phyloP scores from a whole-genome alignment of 345 rosid species.

The Ricinus communis region DNA sequence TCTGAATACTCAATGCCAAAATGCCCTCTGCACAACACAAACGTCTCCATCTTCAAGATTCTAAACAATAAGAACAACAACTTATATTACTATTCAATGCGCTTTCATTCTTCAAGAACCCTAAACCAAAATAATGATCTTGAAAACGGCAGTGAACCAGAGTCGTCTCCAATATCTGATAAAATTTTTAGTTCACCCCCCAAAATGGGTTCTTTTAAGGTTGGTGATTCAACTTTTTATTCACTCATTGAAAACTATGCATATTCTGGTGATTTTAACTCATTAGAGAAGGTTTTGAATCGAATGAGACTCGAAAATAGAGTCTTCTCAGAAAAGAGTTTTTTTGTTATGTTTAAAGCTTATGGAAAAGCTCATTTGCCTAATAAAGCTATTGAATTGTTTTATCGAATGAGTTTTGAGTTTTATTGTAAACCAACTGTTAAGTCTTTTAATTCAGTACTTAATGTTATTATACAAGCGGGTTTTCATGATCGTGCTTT shows the following conservation, averaged over 20 bases:
- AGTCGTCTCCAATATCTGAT: slow-evolving; percentile 51
- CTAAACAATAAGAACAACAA: not conserved
- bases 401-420: slow-evolving; percentile 57
- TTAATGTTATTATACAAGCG: slow-evolving; percentile 63
- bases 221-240: slow-evolving; percentile 80
- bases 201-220: slow-evolving; percentile 60
- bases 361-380: slow-evolving; percentile 70
- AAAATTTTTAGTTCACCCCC: slow-evolving; percentile 49
- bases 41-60: slow-evolving; percentile 21
- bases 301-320: slow-evolving; percentile 65
- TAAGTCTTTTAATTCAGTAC: slow-evolving; percentile 82
- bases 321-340: slow-evolving; percentile 53
- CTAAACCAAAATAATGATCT: slow-evolving; percentile 2
- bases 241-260: slow-evolving; percentile 63
- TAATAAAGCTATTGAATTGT: slow-evolving; percentile 61
- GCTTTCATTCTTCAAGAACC: not conserved
- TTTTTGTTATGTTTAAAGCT: slow-evolving; percentile 62
- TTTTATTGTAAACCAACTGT: slow-evolving; percentile 72
- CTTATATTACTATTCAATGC: slow-evolving; percentile 8
- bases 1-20: slow-evolving; percentile 35
- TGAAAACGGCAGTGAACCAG: slow-evolving; percentile 16
- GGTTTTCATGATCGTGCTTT: slow-evolving; percentile 56
- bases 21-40: slow-evolving; percentile 35
- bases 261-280: slow-evolving; percentile 48
- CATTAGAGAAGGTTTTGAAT: slow-evolving; percentile 55